These are phyloP conservation scores for Cucurbita maxima DNA, from an alignment of 306 rosid species.

Conservation along the genomic window DNA sequence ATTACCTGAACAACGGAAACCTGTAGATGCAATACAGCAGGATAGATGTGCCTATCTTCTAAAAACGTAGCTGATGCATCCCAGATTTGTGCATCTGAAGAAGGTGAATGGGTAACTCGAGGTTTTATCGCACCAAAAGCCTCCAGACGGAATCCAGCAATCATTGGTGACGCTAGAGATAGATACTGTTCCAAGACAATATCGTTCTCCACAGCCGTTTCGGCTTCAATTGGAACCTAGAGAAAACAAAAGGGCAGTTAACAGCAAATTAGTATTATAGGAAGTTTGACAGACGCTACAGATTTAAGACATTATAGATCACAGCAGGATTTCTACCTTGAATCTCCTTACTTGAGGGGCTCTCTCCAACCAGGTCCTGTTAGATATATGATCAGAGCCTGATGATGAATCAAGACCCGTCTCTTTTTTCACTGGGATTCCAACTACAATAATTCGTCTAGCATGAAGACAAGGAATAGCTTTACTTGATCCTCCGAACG, in stretches of 20 bases:
- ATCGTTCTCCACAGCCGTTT: conserved; percentile 60
- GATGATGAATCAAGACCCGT: conserved; percentile 36
- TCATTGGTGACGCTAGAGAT: conserved; percentile 55
- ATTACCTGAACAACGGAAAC: conserved; percentile 77
- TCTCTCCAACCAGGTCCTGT: conserved; percentile 58
- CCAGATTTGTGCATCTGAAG: conserved; percentile 28
- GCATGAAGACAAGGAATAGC: conserved; percentile 84
- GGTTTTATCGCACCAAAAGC: conserved; percentile 79
- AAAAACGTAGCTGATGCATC: conserved; percentile 28
- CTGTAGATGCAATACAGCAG: conserved; percentile 69
- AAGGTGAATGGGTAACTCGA: conserved; percentile 79
- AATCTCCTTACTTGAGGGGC: conserved; percentile 70
- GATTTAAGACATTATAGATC: conserved; percentile 1
- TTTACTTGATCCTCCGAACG: conserved; percentile 67
- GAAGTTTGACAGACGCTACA: conserved; percentile 7
- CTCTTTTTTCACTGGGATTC: conserved; percentile 51
- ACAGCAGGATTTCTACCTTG: conserved; percentile 38
- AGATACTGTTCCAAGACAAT: conserved; percentile 62
- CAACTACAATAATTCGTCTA: conserved; percentile 73
- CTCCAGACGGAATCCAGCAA: conserved; percentile 90
- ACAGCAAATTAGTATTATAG: neutral
- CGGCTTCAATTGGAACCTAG: conserved; percentile 86
- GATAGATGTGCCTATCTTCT: conserved; percentile 71
- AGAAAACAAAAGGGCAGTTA: conserved; percentile 5
- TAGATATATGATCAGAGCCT: conserved; percentile 42